Evolutionary conservation across 2,329 filamentous ascomycete species (phyloP).

Genomic region (Calonectria pauciramosa): DNA sequence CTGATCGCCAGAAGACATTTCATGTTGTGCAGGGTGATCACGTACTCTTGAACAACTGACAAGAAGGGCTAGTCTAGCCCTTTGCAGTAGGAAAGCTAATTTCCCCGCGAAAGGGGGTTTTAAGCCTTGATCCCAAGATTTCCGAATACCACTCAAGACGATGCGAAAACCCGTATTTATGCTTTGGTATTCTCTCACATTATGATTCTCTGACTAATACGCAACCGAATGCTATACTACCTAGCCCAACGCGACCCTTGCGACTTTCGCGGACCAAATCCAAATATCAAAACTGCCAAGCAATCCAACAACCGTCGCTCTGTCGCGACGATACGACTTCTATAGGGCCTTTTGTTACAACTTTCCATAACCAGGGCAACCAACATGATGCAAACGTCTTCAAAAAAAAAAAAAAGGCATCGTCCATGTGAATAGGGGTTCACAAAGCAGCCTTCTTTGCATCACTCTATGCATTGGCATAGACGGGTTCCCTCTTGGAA

Average conservation of each 20-base stretch:
- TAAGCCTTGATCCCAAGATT: not conserved
- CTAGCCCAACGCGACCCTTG: not conserved
- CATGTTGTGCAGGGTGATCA: no score
- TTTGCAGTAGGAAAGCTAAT: not conserved
- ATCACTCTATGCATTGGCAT: not conserved
- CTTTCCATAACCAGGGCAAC: not conserved
- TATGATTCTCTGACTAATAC: no score
- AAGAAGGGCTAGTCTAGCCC: no score
- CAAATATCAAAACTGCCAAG: not conserved
- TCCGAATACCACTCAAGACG: not conserved
- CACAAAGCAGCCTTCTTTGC: not conserved
- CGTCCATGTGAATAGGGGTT: not conserved
- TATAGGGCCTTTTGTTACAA: not conserved
- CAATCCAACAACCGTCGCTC: not conserved
- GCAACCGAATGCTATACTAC: no score
- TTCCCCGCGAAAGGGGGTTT: not conserved
- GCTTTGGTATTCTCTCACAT: not conserved
- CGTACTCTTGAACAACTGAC: no score
- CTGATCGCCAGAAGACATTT: not conserved
- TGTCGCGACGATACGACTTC: not conserved
- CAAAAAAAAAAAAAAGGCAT: not conserved
- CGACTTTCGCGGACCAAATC: not conserved
- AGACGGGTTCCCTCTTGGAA: not conserved
- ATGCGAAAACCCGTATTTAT: not conserved
- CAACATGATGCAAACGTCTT: not conserved